Evolutionary conservation across 225 moss, liverwort and hornwort species (phyloP).

Genomic region (Bryoerythrophyllum caledonicum): DNA sequence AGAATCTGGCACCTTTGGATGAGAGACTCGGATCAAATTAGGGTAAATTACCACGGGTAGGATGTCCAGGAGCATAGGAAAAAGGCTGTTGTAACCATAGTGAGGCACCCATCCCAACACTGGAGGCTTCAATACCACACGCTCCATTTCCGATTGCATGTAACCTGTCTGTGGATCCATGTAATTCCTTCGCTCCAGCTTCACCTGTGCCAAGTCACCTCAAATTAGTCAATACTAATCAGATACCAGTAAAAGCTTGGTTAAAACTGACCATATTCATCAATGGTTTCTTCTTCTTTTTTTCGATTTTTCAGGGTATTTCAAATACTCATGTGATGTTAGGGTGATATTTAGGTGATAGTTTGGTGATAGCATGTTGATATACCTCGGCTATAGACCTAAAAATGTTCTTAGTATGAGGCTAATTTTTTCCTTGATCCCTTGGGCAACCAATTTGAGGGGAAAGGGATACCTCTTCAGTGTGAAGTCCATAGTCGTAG

Average conservation of each 20-base stretch:
- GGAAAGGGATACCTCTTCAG: conserved; percentile 57
- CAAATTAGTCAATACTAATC: neutral
- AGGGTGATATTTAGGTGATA: too few species aligned
- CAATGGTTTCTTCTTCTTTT: too few species aligned
- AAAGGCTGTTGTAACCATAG: conserved; percentile 92
- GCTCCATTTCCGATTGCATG: conserved; percentile 57
- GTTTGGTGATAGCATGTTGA: too few species aligned
- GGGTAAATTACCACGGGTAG: conserved; percentile 61
- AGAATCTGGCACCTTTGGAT: too few species aligned
- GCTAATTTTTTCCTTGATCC: too few species aligned
- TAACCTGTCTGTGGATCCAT: conserved; percentile 68
- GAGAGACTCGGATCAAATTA: neutral
- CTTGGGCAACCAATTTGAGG: neutral
- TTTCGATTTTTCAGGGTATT: too few species aligned
- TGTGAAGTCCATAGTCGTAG: conserved; percentile 88
- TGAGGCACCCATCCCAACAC: conserved; percentile 83
- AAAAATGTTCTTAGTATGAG: too few species aligned
- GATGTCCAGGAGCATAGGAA: conserved; percentile 81
- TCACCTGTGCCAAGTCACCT: conserved; percentile 56
- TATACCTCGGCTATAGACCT: too few species aligned
- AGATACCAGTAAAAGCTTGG: too few species aligned
- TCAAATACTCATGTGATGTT: too few species aligned
- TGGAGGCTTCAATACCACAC: conserved; percentile 69
- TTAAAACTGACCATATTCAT: too few species aligned
- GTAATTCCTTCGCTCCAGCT: conserved; percentile 62